phyloP scores from a whole-genome alignment of 768 basidiomycete species.

The Suillus decipiens region DNA sequence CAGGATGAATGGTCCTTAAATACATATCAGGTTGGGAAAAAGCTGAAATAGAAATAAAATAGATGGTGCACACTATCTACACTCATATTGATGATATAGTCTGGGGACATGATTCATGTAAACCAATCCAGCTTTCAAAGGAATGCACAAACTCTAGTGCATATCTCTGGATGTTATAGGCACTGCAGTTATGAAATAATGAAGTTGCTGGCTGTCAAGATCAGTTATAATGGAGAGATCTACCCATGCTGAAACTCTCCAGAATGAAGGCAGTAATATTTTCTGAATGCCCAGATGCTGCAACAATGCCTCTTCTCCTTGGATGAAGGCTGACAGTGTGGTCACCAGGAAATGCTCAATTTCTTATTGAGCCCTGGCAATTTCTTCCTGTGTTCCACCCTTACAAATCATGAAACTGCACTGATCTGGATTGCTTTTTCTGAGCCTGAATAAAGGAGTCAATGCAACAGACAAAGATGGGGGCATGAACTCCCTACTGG shows the following conservation, averaged over 20 bases:
- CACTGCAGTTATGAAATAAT: not conserved
- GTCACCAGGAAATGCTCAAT: not conserved
- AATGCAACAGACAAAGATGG: not conserved
- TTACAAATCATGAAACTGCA: not conserved
- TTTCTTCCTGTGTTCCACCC: not conserved
- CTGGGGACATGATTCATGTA: not conserved
- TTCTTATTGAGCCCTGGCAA: not conserved
- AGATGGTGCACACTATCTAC: not conserved
- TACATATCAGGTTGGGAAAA: not conserved
- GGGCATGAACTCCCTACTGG: not conserved
- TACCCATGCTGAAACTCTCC: not conserved
- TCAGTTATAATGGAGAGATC: not conserved
- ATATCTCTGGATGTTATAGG: not conserved
- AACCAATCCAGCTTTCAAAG: not conserved
- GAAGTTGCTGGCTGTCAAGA: not conserved
- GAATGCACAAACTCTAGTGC: not conserved
- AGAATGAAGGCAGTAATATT: not conserved
- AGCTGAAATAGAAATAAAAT: not conserved
- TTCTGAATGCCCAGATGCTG: rapidly evolving
- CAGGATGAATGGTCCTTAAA: too few species aligned
- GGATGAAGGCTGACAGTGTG: not conserved
- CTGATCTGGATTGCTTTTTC: not conserved
- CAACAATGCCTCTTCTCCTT: not conserved
- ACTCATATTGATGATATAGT: not conserved
- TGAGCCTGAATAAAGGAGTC: not conserved